Conservation (phyloP, 2,329 filamentous ascomycete genomes). For the Cladophialophora bantiana region DNA sequence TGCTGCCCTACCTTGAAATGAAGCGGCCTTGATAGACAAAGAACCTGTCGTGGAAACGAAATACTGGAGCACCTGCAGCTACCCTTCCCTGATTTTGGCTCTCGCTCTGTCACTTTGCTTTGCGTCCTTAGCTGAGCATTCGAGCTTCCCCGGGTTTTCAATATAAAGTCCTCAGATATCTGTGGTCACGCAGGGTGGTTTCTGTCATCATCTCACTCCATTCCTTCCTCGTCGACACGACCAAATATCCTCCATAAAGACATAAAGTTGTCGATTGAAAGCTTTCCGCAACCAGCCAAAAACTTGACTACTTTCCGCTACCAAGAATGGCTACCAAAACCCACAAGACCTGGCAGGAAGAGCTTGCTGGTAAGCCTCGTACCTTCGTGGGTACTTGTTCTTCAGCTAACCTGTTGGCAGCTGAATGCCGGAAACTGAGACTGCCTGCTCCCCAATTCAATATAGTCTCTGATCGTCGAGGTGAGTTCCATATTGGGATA, state of each 20-base stretch:
- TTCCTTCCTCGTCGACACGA: constrained; percentile 3
- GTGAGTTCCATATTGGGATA: constrained; percentile 36
- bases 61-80: constrained; percentile 35
- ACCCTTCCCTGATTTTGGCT: constrained; percentile 28
- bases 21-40: constrained; percentile 30
- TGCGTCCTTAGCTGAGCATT: constrained; percentile 16
- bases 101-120: constrained; percentile 26
- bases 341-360: constrained; percentile 58
- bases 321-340: constrained; percentile 37
- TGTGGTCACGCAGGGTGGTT: constrained; percentile 14
- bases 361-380: constrained; percentile 59
- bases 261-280: neutral
- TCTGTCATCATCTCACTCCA: constrained; percentile 15
- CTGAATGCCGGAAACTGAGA: constrained; percentile 38
- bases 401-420: constrained; percentile 29
- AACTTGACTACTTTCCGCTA: constrained; percentile 6
- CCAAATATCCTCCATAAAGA: constrained; percentile 1
- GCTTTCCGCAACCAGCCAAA: neutral
- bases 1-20: constrained; percentile 35
- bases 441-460: constrained; percentile 65
- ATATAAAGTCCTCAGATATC: constrained; percentile 28
- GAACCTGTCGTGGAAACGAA: constrained; percentile 28
- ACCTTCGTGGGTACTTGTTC: constrained; percentile 13
- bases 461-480: constrained; percentile 75
- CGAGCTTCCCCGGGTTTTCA: constrained; percentile 16